Conservation (phyloP, 2,329 filamentous ascomycete genomes). For the Xylariomycetidae sp. region DNA sequence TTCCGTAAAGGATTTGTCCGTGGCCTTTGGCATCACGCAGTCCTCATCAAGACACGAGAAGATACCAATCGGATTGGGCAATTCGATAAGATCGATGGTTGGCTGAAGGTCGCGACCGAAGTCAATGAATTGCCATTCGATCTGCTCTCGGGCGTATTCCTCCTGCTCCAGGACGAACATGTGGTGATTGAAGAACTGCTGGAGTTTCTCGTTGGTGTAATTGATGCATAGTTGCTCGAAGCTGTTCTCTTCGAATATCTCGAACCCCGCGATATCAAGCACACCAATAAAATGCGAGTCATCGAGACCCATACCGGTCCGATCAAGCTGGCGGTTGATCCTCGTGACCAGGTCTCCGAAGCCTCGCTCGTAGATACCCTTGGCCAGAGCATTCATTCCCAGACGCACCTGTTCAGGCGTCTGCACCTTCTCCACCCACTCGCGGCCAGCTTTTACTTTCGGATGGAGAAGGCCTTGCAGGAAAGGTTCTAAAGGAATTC, state of each 20-base stretch:
- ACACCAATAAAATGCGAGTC: slow-evolving; percentile 96
- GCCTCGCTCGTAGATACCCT: slow-evolving; percentile 94
- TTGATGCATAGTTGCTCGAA: slow-evolving; percentile 99
- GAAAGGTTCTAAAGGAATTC: slow-evolving; percentile 79
- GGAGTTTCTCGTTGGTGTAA: slow-evolving; percentile 98
- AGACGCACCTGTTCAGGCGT: slow-evolving; percentile 94
- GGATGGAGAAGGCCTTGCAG: slow-evolving; percentile 85
- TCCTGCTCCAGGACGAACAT: slow-evolving; percentile 99
- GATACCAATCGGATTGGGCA: slow-evolving; percentile 95
- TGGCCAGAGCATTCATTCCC: slow-evolving; percentile 82
- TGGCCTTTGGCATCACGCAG: slow-evolving; percentile 97
- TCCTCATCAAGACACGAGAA: slow-evolving; percentile 98
- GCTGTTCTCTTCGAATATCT: slow-evolving; percentile 97
- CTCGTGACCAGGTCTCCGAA: slow-evolving; percentile 89
- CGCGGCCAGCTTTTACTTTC: slow-evolving; percentile 87
- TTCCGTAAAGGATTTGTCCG: slow-evolving; percentile 93
- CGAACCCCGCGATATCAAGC: slow-evolving; percentile 96
- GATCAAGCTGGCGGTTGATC: slow-evolving; percentile 88
- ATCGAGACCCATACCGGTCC: slow-evolving; percentile 74
- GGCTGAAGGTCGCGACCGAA: slow-evolving; percentile 96
- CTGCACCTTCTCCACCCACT: slow-evolving; percentile 98
- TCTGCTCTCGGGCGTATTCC: slow-evolving; percentile 94
- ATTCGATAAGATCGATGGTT: slow-evolving; percentile 93
- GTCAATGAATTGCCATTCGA: slow-evolving; percentile 99
- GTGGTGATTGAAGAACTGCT: slow-evolving; percentile 99